Evolutionary conservation across 1,284 basidiomycete genomes (phyloP).

Genomic region (Cryptococcus sp.): DNA sequence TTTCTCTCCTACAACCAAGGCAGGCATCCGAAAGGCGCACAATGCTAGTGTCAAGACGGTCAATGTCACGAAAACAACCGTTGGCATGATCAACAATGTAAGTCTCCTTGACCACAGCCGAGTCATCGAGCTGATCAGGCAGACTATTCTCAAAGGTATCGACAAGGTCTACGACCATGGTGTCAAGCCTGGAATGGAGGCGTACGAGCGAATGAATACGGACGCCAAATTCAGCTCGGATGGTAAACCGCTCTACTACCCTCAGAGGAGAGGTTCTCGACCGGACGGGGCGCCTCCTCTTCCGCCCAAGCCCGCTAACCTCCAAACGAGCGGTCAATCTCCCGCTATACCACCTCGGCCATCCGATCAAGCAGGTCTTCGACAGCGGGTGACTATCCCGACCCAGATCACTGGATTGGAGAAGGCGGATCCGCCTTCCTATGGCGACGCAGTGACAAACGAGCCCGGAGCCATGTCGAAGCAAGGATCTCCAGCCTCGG

Average conservation of each 20-base stretch:
- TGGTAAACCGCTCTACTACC: not conserved
- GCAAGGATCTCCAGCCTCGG: not conserved
- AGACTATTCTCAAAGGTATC: slow-evolving; percentile 33
- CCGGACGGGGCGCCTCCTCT: slow-evolving; percentile 10
- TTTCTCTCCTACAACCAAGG: slow-evolving; percentile 59
- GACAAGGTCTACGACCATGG: slow-evolving; percentile 26
- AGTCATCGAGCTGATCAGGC: not conserved
- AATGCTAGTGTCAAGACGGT: slow-evolving; percentile 61
- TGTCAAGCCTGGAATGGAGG: slow-evolving; percentile 17
- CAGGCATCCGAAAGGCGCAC: slow-evolving; percentile 58
- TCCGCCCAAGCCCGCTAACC: slow-evolving; percentile 7
- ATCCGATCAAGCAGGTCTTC: not conserved
- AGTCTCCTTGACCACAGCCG: slow-evolving; percentile 48
- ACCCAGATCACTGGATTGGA: not conserved
- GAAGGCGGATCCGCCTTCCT: not conserved
- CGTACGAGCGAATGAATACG: slow-evolving; percentile 3
- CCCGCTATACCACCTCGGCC: too few relatives aligned
- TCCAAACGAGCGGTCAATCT: not conserved
- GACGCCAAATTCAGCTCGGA: not conserved
- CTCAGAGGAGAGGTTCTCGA: too few relatives aligned
- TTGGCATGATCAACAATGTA: slow-evolving; percentile 59
- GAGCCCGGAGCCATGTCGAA: not conserved
- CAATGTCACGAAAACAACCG: slow-evolving; percentile 59
- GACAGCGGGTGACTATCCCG: not conserved
- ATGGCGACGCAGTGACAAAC: not conserved